Evolutionary conservation across 1,139 yeast genomes (phyloP).

Genomic region (Spathaspora sp.): DNA sequence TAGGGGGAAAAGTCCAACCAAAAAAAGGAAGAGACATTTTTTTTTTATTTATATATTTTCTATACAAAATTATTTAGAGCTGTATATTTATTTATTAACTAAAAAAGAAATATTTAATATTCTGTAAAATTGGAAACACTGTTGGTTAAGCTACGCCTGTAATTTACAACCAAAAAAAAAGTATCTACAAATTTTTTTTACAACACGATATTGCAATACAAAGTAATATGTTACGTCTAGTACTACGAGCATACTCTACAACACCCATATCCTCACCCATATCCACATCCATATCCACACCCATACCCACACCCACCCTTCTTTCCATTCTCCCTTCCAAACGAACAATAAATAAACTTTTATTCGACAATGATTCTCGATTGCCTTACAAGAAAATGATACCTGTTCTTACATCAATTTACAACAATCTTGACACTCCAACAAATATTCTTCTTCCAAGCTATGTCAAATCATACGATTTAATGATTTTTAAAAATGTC

Average conservation of each 20-base stretch:
- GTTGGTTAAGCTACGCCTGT: background rate
- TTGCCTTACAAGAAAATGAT: conserved; percentile 53
- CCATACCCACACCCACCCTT: conserved; percentile 46
- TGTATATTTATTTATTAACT: background rate
- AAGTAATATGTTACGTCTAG: background rate
- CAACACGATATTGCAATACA: background rate
- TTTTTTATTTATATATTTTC: background rate
- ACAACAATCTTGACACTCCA: conserved; percentile 42
- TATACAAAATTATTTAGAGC: background rate
- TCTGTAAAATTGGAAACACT: background rate
- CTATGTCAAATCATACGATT: conserved; percentile 51
- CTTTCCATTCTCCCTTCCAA: conserved; percentile 57
- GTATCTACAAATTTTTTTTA: background rate
- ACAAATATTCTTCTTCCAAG: conserved; percentile 37
- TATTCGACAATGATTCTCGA: conserved; percentile 66
- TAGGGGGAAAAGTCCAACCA: background rate
- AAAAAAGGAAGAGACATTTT: background rate
- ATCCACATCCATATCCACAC: too few relatives aligned
- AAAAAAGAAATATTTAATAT: background rate
- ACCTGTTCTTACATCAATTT: conserved; percentile 52
- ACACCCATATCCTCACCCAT: conserved; percentile 12
- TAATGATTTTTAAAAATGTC: conserved; percentile 68
- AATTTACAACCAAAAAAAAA: conserved; percentile 1
- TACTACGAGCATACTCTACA: conserved; percentile 1
- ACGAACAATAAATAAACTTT: conserved; percentile 53